phyloP scores from a whole-genome alignment of 2,329 filamentous ascomycete species.

The Botrytis pseudocinerea region DNA sequence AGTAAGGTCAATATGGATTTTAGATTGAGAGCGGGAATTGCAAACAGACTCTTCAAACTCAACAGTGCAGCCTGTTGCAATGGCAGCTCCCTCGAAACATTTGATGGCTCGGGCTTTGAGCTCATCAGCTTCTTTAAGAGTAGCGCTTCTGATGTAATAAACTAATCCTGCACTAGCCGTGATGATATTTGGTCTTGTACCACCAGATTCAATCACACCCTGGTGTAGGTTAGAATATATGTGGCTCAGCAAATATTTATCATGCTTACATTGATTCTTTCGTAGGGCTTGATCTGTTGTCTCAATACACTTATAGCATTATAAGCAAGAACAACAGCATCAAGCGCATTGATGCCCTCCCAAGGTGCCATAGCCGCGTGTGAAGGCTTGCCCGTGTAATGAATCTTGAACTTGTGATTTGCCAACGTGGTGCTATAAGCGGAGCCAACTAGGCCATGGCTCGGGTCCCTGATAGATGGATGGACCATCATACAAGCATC shows the following conservation, averaged over 20 bases:
- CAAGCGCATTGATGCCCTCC: constrained; percentile 46
- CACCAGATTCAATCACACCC: constrained; percentile 35
- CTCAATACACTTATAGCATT: constrained; percentile 40
- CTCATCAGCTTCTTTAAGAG: constrained; percentile 26
- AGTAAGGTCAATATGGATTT: not conserved
- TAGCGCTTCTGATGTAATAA: constrained; percentile 31
- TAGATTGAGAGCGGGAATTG: not conserved
- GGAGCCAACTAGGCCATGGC: not conserved
- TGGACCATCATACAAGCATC: constrained; percentile 46
- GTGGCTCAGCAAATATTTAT: constrained; percentile 28
- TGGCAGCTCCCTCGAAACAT: constrained; percentile 35
- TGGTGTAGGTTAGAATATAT: not conserved
- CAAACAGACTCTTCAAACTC: constrained; percentile 39
- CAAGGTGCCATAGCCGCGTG: constrained; percentile 45
- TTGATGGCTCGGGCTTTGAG: constrained; percentile 30
- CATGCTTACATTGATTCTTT: constrained; percentile 45
- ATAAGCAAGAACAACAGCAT: constrained; percentile 44
- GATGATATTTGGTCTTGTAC: constrained; percentile 46
- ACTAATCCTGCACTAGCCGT: constrained; percentile 27
- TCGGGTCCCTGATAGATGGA: constrained; percentile 4
- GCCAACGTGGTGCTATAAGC: constrained; percentile 27
- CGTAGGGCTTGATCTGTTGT: constrained; percentile 37
- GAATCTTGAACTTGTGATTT: constrained; percentile 29
- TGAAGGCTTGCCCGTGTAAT: constrained; percentile 39
- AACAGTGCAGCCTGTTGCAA: constrained; percentile 34